Base-by-base conservation (phyloP, 2,329 filamentous ascomycete species). In the Sporothrix brunneoviolacea region DNA sequence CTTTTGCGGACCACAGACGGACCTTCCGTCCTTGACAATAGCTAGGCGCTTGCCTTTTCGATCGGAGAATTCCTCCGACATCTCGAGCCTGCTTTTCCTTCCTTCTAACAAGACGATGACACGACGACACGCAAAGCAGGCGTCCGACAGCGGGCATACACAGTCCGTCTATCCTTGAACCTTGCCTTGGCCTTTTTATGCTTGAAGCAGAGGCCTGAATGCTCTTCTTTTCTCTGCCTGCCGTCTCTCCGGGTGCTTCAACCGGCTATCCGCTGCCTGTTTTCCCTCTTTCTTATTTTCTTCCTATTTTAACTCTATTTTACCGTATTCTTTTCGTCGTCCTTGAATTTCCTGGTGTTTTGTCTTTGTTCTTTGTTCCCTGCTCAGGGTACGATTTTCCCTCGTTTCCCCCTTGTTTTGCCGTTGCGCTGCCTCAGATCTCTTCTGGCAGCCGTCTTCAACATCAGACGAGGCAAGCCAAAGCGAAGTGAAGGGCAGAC, bases 21-120 rank as follows among this genome's bases (percentile, higher is more conserved):
- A 21, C 42, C 10, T 36, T 18, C 42, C 30, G 42, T 44, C 30
- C 21, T 21, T 24, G 32, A 36, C 32, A 36, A 36, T 21, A 16
- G 21, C 35, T 37, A n/a, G n/a, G 35, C 44, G 19, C 38, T 47
- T 24, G 16, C 22, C 12, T 32, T 27, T 33, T 47, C 30, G 9
- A 15, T 51, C 55, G 58, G 56, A 57, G 45, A 58, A 57, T 58
- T 57, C 56, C 28, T 57, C 57, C 36, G 41, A 57, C 57, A 32
- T 36, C 21, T 41, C 32, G 16, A n/a, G 33, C 36, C 37, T 48
- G 46, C 16, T 35, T 33, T 32, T 37, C 39, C 32, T 13, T 42
- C 32, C 22, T 27, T 49, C 47, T 42, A 22, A 43, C 47, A 28
- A 30, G 47, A 43, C 37, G 39, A 43, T 37, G 47, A 49, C 38